Conservation (phyloP, 805 yeast genomes). For the Ogataea zsoltii region DNA sequence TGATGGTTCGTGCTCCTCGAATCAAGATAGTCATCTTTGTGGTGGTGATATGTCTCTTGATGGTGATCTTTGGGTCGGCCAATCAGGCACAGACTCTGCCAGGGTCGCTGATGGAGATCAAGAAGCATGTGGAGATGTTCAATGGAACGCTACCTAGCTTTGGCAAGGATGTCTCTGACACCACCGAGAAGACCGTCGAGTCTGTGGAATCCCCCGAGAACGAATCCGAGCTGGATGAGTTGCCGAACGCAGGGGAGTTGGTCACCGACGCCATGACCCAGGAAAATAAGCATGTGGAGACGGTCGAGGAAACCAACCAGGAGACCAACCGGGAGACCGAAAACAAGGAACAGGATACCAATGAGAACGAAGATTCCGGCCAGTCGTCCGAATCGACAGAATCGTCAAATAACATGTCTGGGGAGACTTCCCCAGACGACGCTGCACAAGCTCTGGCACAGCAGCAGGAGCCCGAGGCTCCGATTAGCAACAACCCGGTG, state of each 20-base stretch:
- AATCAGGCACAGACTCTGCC: conserved; percentile 8
- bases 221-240: background rate
- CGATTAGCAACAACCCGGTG: conserved; percentile 13
- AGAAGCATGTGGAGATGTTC: conserved; percentile 9
- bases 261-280: background rate
- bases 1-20: conserved; percentile 11
- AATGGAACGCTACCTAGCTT: conserved; percentile 4
- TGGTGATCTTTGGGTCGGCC: conserved; percentile 7
- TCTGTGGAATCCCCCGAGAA: background rate
- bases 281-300: background rate
- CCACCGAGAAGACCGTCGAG: background rate
- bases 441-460: background rate
- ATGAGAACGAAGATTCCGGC: background rate
- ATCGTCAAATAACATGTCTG: too few relatives aligned
- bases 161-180: background rate
- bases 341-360: background rate
- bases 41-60: conserved; percentile 4
- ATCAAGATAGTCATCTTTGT: conserved; percentile 4
- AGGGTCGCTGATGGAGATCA: conserved; percentile 6
- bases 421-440: background rate
- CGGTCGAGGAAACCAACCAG: background rate
- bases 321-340: background rate
- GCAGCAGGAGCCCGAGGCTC: background rate
- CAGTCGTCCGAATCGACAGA: too few relatives aligned
- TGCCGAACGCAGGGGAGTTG: background rate